phyloP scores from a whole-genome alignment of 805 yeast species.

The Lipomyces spencermartinsiae region DNA sequence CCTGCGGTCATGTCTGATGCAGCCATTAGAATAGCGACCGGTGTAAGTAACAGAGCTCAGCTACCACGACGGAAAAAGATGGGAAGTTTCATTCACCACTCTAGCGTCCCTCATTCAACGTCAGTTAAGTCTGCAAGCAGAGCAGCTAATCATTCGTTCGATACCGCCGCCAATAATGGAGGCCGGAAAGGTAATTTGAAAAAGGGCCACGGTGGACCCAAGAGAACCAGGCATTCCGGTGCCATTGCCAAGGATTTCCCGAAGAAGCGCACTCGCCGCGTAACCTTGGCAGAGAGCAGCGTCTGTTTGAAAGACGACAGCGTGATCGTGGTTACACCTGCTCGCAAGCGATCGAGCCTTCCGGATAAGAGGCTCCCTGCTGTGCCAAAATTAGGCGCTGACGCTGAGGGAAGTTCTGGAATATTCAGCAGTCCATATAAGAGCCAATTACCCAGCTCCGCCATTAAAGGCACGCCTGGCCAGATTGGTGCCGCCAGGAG shows the following conservation, averaged over 20 bases:
- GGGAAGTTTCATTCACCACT: neutral
- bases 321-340: slow-evolving; percentile 7
- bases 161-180: neutral
- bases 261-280: slow-evolving; percentile 3
- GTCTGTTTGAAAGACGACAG: neutral
- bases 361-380: neutral
- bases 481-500: slow-evolving; percentile 42
- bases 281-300: neutral
- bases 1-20: slow-evolving; percentile 32
- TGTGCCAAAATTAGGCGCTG: neutral
- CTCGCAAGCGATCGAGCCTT: slow-evolving; percentile 3
- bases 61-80: slow-evolving; percentile 9
- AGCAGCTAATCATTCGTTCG: neutral
- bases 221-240: neutral
- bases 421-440: slow-evolving; percentile 37
- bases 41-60: neutral
- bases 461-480: slow-evolving; percentile 41
- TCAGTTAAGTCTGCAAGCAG: neutral
- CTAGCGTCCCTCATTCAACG: neutral
- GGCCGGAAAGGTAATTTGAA: neutral
- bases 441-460: slow-evolving; percentile 31
- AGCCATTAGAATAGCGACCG: slow-evolving; percentile 23
- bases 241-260: neutral
- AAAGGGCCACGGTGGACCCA: neutral
- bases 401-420: slow-evolving; percentile 3